Conservation (phyloP, 176 grass and related monocot species). For the Phragmites australis region DNA sequence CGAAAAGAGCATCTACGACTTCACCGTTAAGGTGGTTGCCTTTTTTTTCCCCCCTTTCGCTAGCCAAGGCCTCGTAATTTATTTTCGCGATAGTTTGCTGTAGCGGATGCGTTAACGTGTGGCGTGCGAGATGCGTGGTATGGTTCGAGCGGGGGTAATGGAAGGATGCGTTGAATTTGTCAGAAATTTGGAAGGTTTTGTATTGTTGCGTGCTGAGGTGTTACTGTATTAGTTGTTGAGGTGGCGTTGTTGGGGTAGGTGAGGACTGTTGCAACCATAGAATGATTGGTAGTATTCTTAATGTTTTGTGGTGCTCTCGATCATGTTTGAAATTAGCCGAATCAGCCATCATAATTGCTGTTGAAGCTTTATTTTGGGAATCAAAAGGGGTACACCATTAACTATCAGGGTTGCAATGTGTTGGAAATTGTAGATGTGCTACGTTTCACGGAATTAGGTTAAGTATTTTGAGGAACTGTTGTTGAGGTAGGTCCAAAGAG, state of each 20-base stretch:
- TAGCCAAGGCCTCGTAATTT: neutral
- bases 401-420: neutral
- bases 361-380: neutral
- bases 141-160: neutral
- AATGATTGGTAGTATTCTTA: neutral
- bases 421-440: neutral
- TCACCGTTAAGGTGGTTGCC: constrained; percentile 71
- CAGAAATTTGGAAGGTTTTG: neutral
- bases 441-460: neutral
- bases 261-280: neutral
- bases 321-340: neutral
- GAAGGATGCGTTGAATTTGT: neutral
- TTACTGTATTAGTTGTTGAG: neutral
- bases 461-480: neutral
- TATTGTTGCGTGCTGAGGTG: neutral
- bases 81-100: neutral
- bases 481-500: neutral
- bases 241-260: constrained; percentile 4
- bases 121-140: neutral
- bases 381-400: neutral
- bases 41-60: neutral
- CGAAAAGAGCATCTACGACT: constrained; percentile 85
- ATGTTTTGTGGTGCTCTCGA: neutral
- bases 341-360: neutral
- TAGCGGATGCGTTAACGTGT: neutral